phyloP scores from a whole-genome alignment of 208 protist species.

The Phytomonas francai region DNA sequence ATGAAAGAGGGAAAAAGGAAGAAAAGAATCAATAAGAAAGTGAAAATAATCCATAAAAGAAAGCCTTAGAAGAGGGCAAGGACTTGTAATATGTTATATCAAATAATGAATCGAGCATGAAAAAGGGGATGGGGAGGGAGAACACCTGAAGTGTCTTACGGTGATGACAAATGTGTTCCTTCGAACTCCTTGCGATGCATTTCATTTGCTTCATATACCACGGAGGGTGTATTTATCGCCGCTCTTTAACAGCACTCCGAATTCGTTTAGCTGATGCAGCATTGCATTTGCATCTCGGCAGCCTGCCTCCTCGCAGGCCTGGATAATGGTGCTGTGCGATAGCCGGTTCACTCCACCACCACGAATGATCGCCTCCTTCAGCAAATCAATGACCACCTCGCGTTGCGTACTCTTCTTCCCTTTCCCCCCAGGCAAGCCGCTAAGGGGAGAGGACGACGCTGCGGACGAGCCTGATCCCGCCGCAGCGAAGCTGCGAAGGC shows the following conservation, averaged over 20 bases:
- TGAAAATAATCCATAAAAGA: background rate
- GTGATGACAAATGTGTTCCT: background rate
- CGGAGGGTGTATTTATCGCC: slow-evolving; percentile 58
- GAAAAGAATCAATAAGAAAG: slow-evolving; percentile 7
- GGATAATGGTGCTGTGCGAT: slow-evolving; percentile 41
- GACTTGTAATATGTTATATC: background rate
- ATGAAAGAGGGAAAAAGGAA: background rate
- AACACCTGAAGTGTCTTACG: background rate
- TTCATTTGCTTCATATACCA: slow-evolving; percentile 21
- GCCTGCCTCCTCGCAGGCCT: slow-evolving; percentile 61
- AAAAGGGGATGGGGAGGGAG: background rate
- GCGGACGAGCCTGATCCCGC: slow-evolving; percentile 16
- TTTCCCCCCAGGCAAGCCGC: background rate
- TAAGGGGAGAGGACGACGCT: slow-evolving; percentile 4
- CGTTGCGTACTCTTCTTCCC: slow-evolving; percentile 26
- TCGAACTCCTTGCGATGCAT: background rate
- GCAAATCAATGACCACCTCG: slow-evolving; percentile 52
- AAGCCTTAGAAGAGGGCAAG: background rate
- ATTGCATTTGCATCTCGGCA: slow-evolving; percentile 62
- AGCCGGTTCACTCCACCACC: slow-evolving; percentile 44
- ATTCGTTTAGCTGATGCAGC: slow-evolving; percentile 80
- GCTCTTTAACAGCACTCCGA: slow-evolving; percentile 58
- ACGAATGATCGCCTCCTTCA: slow-evolving; percentile 52
- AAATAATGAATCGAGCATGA: background rate
- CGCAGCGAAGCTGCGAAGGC: slow-evolving; percentile 33